These are phyloP conservation scores for Nicotiana otophora DNA, from an alignment of 257 asterid species.

Conservation along the genomic window DNA sequence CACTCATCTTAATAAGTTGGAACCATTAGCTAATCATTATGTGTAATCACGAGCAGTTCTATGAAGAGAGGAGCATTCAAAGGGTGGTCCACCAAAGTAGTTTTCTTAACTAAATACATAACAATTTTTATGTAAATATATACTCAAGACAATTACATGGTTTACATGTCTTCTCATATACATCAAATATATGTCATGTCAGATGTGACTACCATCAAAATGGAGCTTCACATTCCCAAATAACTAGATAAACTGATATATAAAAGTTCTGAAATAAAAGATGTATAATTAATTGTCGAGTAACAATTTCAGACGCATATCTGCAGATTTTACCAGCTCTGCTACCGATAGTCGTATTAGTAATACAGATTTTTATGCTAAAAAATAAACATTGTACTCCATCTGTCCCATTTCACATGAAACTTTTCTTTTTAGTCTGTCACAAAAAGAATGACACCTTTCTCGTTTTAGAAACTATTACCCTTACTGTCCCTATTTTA, in stretches of 20 bases:
- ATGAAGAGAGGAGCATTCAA: background rate
- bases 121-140: background rate
- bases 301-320: background rate
- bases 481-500: background rate
- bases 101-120: background rate
- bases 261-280: background rate
- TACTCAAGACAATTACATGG: background rate
- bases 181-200: background rate
- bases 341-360: background rate
- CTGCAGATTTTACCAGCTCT: background rate
- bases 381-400: background rate
- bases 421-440: background rate
- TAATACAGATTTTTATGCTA: background rate
- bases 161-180: background rate
- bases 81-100: background rate
- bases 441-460: background rate
- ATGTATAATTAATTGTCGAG: background rate
- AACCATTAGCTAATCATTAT: background rate
- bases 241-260: background rate
- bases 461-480: background rate
- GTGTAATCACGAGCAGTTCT: background rate
- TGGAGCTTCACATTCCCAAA: background rate
- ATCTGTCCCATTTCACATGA: background rate
- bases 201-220: background rate
- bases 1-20: slow-evolving; percentile 1